phyloP scores from a whole-genome alignment of 768 basidiomycete genomes.

The Hydnomerulius pinastri region DNA sequence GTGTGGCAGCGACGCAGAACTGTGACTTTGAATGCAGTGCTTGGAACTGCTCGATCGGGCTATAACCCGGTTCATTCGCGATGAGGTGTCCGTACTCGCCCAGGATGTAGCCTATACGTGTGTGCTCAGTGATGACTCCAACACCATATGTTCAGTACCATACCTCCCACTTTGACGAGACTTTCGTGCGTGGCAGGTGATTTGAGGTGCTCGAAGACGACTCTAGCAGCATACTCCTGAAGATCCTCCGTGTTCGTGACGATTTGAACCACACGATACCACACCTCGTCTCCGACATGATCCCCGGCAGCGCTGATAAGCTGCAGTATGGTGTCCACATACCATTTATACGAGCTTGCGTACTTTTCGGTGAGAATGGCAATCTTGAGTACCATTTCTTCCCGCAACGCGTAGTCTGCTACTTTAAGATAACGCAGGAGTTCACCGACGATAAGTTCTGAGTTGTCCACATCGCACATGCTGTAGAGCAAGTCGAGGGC shows the following conservation, averaged over 20 bases:
- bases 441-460: slow-evolving; percentile 94
- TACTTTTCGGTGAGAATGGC: slow-evolving; percentile 99
- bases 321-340: slow-evolving; percentile 96
- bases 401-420: slow-evolving; percentile 95
- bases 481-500: slow-evolving; percentile 96
- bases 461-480: slow-evolving; percentile 99
- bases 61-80: slow-evolving; percentile 92
- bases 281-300: slow-evolving; percentile 98
- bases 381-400: slow-evolving; percentile 99
- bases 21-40: slow-evolving; percentile 93
- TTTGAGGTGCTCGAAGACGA: slow-evolving; percentile 87
- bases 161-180: slow-evolving; percentile 94
- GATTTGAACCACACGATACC: slow-evolving; percentile 99
- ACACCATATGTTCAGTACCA: slow-evolving; percentile 18
- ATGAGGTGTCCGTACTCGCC: slow-evolving; percentile 99
- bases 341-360: slow-evolving; percentile 97
- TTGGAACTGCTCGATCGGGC: slow-evolving; percentile 93
- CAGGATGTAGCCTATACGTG: slow-evolving; percentile 80
- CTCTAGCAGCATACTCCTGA: slow-evolving; percentile 93
- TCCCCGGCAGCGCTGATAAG: slow-evolving; percentile 97
- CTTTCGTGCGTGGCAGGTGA: slow-evolving; percentile 88
- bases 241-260: slow-evolving; percentile 98
- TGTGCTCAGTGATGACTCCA: slow-evolving; percentile 13
- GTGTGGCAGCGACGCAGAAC: slow-evolving; percentile 88
- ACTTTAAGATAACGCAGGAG: slow-evolving; percentile 89